Conservation (phyloP, 805 yeast genomes). For the Starmera caribaea region DNA sequence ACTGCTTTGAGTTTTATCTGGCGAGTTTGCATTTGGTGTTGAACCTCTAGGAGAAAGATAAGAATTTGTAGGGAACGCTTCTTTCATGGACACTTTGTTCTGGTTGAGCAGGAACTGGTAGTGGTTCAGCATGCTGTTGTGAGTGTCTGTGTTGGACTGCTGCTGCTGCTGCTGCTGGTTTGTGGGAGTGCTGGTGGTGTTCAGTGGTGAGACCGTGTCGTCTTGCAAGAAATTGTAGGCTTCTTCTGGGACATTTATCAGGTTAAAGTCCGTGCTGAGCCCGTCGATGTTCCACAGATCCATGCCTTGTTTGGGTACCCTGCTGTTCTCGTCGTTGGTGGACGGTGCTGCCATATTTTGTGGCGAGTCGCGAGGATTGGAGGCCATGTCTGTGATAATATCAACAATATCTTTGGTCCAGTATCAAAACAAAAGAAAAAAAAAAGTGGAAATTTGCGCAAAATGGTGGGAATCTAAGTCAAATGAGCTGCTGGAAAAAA, state of each 20-base stretch:
- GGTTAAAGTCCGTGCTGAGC: conserved; percentile 14
- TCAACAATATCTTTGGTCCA: too few species aligned
- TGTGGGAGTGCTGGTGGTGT: neutral
- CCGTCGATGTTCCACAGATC: conserved; percentile 3
- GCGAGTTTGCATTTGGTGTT: neutral
- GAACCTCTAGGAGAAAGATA: conserved; percentile 1
- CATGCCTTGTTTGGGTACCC: too few species aligned
- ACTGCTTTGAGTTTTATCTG: neutral
- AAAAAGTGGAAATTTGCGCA: too few species aligned
- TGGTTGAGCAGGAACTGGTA: conserved; percentile 16
- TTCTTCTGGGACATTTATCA: conserved; percentile 15
- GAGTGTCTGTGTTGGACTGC: neutral
- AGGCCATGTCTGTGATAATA: too few species aligned
- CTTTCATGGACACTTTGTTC: conserved; percentile 15
- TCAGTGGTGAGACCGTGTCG: conserved; percentile 1
- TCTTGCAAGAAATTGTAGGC: conserved; percentile 5
- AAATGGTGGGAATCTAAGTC: too few species aligned
- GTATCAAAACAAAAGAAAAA: too few species aligned
- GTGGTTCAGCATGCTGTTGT: conserved; percentile 14
- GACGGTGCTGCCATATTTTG: too few species aligned
- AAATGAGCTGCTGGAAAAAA: too few species aligned
- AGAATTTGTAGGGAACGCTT: conserved; percentile 11
- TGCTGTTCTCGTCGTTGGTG: neutral
- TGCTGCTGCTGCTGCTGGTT: neutral
- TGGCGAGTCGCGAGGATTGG: too few species aligned